A percentile compares a stretch with the other conserved stretches of the same genome.
phyloP scores from a whole-genome alignment of 176 grass and related monocot genomes.

The Luzula sylvatica region DNA sequence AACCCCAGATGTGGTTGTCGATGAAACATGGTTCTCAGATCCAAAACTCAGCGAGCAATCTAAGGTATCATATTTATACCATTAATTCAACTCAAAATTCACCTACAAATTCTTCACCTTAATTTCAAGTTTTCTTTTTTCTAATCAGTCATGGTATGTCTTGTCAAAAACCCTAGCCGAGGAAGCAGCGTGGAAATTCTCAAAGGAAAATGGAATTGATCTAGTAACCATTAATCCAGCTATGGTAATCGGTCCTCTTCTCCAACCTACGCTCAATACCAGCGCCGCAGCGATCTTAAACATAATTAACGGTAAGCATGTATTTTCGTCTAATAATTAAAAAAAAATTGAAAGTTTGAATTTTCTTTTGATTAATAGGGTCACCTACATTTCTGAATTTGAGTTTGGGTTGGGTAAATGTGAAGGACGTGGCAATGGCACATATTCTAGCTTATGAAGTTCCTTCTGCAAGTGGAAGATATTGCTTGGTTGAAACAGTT shows the following conservation, averaged over 20 bases:
- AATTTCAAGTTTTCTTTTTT: not conserved
- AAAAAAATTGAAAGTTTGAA: not conserved
- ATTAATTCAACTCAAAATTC: not conserved
- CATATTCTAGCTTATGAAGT: conserved; percentile 21
- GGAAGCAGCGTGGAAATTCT: conserved; percentile 25
- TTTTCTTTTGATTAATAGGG: conserved; percentile 9
- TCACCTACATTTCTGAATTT: conserved; percentile 15
- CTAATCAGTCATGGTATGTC: conserved; percentile 25
- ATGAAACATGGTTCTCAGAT: conserved; percentile 29
- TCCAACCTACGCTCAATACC: conserved; percentile 7
- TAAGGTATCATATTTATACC: conserved; percentile 12
- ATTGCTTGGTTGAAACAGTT: conserved; percentile 20
- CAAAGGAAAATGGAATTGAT: conserved; percentile 21
- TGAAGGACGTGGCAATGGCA: conserved; percentile 19
- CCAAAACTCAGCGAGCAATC: conserved; percentile 3
- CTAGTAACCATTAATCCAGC: conserved; percentile 17
- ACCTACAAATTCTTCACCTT: not conserved
- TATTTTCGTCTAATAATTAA: not conserved
- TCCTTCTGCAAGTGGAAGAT: conserved; percentile 14
- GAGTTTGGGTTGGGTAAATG: not conserved
- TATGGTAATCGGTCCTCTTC: conserved; percentile 26
- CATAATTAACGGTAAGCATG: not conserved
- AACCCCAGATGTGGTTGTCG: conserved; percentile 22
- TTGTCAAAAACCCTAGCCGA: conserved; percentile 29
- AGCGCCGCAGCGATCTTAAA: not conserved